Percentiles rank a stretch among this genome's conserved stretches.
Conservation (phyloP, 345 rosid species). For the Heritiera littoralis region DNA sequence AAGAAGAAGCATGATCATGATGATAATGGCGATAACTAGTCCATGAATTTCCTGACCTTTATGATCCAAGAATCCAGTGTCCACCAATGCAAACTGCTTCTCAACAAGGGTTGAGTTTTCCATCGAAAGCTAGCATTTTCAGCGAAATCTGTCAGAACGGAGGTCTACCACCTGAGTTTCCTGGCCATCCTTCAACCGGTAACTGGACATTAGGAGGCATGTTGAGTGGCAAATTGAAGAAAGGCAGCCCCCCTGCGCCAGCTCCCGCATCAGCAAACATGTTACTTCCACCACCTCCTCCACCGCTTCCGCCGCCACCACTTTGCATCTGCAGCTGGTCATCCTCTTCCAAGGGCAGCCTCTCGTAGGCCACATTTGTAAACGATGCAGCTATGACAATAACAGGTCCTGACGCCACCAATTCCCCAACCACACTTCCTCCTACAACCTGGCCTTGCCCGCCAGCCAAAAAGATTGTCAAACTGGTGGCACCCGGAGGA, state of each 20-base stretch:
- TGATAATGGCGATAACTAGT: not conserved
- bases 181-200: slow-evolving; percentile 82
- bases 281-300: slow-evolving; percentile 25
- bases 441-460: slow-evolving; percentile 96
- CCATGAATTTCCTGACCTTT: slow-evolving; percentile 37
- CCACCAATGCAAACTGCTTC: slow-evolving; percentile 13
- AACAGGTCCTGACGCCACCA: slow-evolving; percentile 93
- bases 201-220: slow-evolving; percentile 69
- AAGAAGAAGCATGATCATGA: not conserved
- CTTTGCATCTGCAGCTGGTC: slow-evolving; percentile 72
- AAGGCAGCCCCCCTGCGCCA: slow-evolving; percentile 72
- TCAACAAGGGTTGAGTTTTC: slow-evolving; percentile 23
- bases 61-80: slow-evolving; percentile 12
- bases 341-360: slow-evolving; percentile 86
- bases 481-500: slow-evolving; percentile 91
- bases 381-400: slow-evolving; percentile 91
- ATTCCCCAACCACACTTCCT: slow-evolving; percentile 91
- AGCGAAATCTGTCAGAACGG: slow-evolving; percentile 46
- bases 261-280: slow-evolving; percentile 50
- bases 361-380: slow-evolving; percentile 90
- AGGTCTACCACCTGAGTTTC: slow-evolving; percentile 64
- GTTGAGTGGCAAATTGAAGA: slow-evolving; percentile 80
- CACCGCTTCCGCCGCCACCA: slow-evolving; percentile 25
- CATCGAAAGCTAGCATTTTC: slow-evolving; percentile 30
- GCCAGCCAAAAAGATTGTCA: slow-evolving; percentile 80